A percentile compares a stretch with the other conserved stretches of the same genome.
These are phyloP conservation scores for Salix caprea DNA, from an alignment of 345 rosid genomes.

Conservation along the genomic window DNA sequence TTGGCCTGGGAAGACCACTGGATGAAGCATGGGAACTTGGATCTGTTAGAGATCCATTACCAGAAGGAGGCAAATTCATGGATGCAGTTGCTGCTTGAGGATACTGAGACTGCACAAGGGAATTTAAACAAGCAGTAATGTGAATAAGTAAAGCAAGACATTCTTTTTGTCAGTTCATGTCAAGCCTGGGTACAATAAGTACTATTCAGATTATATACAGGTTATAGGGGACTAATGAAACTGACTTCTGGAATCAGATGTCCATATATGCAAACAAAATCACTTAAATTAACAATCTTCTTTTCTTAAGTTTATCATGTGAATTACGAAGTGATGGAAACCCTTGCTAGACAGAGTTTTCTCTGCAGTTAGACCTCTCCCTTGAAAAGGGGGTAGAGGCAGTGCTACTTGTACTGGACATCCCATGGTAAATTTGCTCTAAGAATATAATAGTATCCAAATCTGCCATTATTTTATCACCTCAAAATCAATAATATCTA, in stretches of 20 bases:
- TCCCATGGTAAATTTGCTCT: not conserved
- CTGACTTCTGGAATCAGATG: not conserved
- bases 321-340: not conserved
- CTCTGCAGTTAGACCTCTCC: not conserved
- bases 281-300: not conserved
- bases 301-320: not conserved
- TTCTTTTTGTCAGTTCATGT: not conserved
- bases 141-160: not conserved
- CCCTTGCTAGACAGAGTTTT: not conserved
- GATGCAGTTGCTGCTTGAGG: slow-evolving; percentile 29
- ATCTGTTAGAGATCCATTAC: slow-evolving; percentile 24
- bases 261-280: not conserved
- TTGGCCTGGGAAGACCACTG: slow-evolving; percentile 24
- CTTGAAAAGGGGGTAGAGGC: not conserved
- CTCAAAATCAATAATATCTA: not conserved
- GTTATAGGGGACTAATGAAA: not conserved
- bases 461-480: not conserved
- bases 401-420: not conserved
- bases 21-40: slow-evolving; percentile 16
- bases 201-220: not conserved
- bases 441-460: not conserved
- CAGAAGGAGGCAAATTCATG: slow-evolving; percentile 29
- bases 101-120: slow-evolving; percentile 38
- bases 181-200: not conserved
- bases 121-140: not conserved